Base-by-base conservation (phyloP, 495 filamentous ascomycete genomes). In the Cudoniella acicularis region DNA sequence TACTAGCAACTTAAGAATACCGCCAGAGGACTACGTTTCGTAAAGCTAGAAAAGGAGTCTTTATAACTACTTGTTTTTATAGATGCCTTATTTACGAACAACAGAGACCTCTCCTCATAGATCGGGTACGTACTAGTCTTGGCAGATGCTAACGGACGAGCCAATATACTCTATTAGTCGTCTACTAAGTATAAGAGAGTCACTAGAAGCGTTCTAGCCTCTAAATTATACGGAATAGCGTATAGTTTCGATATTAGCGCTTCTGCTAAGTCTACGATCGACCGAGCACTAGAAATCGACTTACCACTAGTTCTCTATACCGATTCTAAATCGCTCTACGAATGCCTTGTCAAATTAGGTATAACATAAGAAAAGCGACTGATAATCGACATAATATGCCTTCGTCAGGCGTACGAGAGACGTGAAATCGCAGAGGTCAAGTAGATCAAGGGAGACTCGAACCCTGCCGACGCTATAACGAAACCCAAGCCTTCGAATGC, bases 171-270 rank as follows among this genome's bases (percentile, higher is more conserved):
- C 30, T 13, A 36, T 36, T 67, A 30, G 9, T 50, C 17, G 2
- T 62, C 46, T 3, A 63, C 40, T n/a, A 67, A 67, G 41, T 59
- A 23, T 41, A 64, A 67, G 24, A 47, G 55, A 45, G 53, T 64
- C 23, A 67, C 24, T 22, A 9, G 52, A 36, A 64, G 42, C 24
- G 30, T 64, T 9, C 54, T 36, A 36, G 30, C 30, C 30, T 36
- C 30, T 6, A 13, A 36, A 13, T 6, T 36, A 36, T 36, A 36
- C 30, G 30, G 30, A 6, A 36, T 36, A 13, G 30, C 13, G 4
- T 4, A 13, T 6, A 13, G 30, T 6, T 4, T 36, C 30, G 30
- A 36, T 36, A 48, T 48, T n/a, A n/a, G n/a, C n/a, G n/a, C n/a
- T n/a, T n/a, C n/a, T n/a, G n/a, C n/a, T n/a, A n/a, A n/a, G n/a